Percentiles rank a stretch among this genome's conserved stretches.
phyloP scores from a whole-genome alignment of 768 basidiomycete species.

The Crassisporium funariophilum region DNA sequence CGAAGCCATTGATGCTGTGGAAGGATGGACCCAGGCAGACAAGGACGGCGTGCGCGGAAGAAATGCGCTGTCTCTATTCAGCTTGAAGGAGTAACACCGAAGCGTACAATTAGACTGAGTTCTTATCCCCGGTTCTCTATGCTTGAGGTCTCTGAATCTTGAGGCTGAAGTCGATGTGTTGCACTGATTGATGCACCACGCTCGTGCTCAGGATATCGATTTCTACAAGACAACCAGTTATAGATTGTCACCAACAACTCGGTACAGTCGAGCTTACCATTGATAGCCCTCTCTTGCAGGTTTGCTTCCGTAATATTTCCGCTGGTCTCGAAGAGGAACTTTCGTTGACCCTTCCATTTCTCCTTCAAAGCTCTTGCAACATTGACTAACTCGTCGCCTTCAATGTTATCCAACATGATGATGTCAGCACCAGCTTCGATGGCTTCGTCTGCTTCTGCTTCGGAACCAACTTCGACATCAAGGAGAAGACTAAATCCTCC shows the following conservation, averaged over 20 bases:
- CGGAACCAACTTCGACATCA: constrained; percentile 90
- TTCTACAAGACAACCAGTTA: constrained; percentile 46
- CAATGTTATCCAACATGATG: constrained; percentile 94
- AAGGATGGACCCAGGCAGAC: constrained; percentile 60
- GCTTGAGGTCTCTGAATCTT: constrained; percentile 79
- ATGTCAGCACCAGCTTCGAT: constrained; percentile 94
- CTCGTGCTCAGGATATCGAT: constrained; percentile 96
- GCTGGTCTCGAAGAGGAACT: constrained; percentile 91
- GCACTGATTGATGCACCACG: constrained; percentile 87
- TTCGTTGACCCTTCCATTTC: constrained; percentile 78
- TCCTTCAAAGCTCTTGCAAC: constrained; percentile 74
- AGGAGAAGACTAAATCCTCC: constrained; percentile 91
- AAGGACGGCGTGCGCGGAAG: constrained; percentile 67
- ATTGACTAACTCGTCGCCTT: constrained; percentile 67
- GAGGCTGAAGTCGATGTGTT: constrained; percentile 94
- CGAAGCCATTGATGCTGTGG: constrained; percentile 70
- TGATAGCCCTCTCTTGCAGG: constrained; percentile 75
- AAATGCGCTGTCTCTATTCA: constrained; percentile 76
- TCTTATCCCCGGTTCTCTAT: constrained; percentile 8
- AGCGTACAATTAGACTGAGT: constrained; percentile 1
- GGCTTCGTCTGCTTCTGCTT: constrained; percentile 95
- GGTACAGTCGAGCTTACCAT: constrained; percentile 56
- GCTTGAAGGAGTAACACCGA: constrained; percentile 32
- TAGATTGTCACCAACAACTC: background rate
- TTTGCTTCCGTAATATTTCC: constrained; percentile 94